Conservation (phyloP, 2,329 filamentous ascomycete species). For the Endoconidiophora polonica region DNA sequence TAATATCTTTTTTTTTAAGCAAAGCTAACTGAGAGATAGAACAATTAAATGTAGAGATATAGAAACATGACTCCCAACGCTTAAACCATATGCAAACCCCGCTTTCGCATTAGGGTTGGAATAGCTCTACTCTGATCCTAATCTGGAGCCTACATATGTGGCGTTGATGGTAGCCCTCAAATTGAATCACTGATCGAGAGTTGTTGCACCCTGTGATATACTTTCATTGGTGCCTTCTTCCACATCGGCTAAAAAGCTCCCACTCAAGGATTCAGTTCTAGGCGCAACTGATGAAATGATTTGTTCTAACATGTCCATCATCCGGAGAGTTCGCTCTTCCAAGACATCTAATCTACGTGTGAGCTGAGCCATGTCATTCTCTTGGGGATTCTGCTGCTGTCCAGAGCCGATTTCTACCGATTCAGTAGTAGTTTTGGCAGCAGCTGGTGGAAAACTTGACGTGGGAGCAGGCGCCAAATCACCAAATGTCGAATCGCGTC, state of each 20-base stretch:
- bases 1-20: too few species aligned
- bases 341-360: constrained; percentile 29
- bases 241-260: background rate
- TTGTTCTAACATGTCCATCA: constrained; percentile 30
- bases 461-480: constrained; percentile 22
- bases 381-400: constrained; percentile 13
- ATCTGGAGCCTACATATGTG: too few species aligned
- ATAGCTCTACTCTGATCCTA: too few species aligned
- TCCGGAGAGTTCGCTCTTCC: constrained; percentile 31
- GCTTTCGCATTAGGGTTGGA: too few species aligned
- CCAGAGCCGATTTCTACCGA: background rate
- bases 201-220: background rate
- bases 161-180: too few species aligned
- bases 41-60: too few species aligned
- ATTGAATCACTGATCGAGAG: too few species aligned
- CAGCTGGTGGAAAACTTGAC: constrained; percentile 14
- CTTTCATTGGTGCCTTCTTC: background rate
- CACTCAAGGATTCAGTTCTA: background rate
- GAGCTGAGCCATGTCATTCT: constrained; percentile 28
- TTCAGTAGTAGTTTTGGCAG: background rate
- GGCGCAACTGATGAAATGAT: constrained; percentile 15
- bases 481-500: constrained; percentile 42
- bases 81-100: too few species aligned
- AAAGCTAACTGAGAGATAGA: too few species aligned
- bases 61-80: too few species aligned